Evolutionary conservation across 768 basidiomycete species (phyloP).

Genomic region (Russula vinacea): DNA sequence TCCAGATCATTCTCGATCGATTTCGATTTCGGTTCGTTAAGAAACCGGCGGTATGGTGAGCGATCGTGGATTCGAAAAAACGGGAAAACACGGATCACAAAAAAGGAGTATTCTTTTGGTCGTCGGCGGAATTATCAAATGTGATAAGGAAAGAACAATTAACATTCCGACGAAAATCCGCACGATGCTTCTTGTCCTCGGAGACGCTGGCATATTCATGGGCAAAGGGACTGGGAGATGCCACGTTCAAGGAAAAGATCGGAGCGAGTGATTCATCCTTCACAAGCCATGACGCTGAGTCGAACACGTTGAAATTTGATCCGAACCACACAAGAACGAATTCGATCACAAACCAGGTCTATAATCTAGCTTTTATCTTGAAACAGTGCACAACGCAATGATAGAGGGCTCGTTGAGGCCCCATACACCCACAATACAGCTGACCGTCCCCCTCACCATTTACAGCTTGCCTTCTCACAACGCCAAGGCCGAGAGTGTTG

Average conservation of each 20-base stretch:
- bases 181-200: conserved; percentile 57
- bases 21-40: neutral
- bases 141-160: conserved; percentile 2
- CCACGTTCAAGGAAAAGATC: neutral
- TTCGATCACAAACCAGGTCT: conserved; percentile 1
- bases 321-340: conserved; percentile 11
- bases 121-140: conserved; percentile 16
- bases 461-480: conserved; percentile 13
- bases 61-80: neutral
- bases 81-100: conserved; percentile 10
- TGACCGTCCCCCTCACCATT: conserved; percentile 19
- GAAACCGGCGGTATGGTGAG: neutral
- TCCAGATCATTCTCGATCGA: conserved; percentile 44
- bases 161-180: conserved; percentile 59
- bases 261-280: neutral
- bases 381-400: conserved; percentile 7
- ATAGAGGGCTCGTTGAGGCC: conserved; percentile 59
- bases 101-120: conserved; percentile 11
- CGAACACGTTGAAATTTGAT: neutral
- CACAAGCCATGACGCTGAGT: neutral
- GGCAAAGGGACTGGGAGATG: conserved; percentile 44
- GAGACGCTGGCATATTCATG: conserved; percentile 42
- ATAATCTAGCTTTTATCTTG: conserved; percentile 10
- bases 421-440: conserved; percentile 27
- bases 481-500: conserved; percentile 39